These are phyloP conservation scores for Abortiporus biennis DNA, from an alignment of 1,284 basidiomycete genomes.

Conservation along the genomic window DNA sequence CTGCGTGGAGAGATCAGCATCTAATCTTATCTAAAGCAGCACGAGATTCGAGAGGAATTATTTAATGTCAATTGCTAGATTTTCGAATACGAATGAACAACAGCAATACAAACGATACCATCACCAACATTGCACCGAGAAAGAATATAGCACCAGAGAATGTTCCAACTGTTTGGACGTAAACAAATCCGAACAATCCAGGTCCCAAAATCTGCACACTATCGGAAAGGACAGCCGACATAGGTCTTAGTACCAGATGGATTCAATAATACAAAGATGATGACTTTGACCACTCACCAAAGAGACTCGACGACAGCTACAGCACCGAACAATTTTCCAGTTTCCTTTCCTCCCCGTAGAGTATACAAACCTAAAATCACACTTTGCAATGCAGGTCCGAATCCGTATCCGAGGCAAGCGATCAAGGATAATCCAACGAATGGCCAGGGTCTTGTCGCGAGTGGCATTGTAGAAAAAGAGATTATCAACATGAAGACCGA, in stretches of 20 bases:
- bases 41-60: no score
- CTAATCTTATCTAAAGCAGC: no score
- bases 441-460: slow-evolving; percentile 31
- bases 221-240: no score
- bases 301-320: slow-evolving; percentile 64
- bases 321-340: slow-evolving; percentile 66
- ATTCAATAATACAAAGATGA: neutral
- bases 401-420: slow-evolving; percentile 50
- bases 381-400: slow-evolving; percentile 59
- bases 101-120: slow-evolving; percentile 36
- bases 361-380: slow-evolving; percentile 59
- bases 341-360: slow-evolving; percentile 40
- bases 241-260: neutral
- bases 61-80: no score
- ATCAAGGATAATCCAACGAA: slow-evolving; percentile 46
- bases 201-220: slow-evolving; percentile 55
- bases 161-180: slow-evolving; percentile 51
- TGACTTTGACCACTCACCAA: slow-evolving; percentile 35
- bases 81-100: slow-evolving; percentile 39
- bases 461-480: slow-evolving; percentile 44
- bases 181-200: slow-evolving; percentile 52
- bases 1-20: no score
- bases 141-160: slow-evolving; percentile 55
- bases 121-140: slow-evolving; percentile 31
- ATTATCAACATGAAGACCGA: slow-evolving; percentile 56